phyloP scores from a whole-genome alignment of 257 asterid genomes.

The Thymus mandschuricus region DNA sequence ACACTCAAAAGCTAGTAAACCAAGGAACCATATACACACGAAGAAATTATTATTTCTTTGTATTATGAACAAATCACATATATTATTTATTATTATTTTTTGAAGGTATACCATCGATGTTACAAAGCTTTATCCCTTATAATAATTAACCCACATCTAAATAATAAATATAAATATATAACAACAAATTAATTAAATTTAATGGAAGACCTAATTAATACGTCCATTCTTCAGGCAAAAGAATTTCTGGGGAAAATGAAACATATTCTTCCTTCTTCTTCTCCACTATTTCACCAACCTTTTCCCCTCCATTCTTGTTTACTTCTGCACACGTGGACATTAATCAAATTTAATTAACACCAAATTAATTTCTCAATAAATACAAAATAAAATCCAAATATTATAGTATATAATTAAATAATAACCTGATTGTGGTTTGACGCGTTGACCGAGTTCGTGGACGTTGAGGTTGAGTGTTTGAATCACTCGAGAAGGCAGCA shows the following conservation, averaged over 20 bases:
- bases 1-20: no score
- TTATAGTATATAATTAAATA: neutral
- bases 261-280: constrained; percentile 28
- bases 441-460: constrained; percentile 47
- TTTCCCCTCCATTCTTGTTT: constrained; percentile 24
- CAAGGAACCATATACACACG: neutral
- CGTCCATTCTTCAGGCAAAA: constrained; percentile 76
- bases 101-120: neutral
- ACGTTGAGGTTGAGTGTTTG: constrained; percentile 69
- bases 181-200: neutral
- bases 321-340: constrained; percentile 33
- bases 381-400: no score
- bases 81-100: no score
- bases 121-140: neutral
- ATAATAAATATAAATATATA: neutral
- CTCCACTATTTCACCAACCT: constrained; percentile 28
- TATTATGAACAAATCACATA: no score
- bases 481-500: constrained; percentile 61
- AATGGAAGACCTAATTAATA: constrained; percentile 33
- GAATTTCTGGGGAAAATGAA: constrained; percentile 49
- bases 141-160: neutral
- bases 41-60: neutral
- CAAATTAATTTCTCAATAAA: neutral
- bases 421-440: constrained; percentile 47
- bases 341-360: neutral